Evolutionary conservation across 768 basidiomycete genomes (phyloP), one percentile per base, ranked within the genome.

Genomic region (Clavaria fumosa): DNA sequence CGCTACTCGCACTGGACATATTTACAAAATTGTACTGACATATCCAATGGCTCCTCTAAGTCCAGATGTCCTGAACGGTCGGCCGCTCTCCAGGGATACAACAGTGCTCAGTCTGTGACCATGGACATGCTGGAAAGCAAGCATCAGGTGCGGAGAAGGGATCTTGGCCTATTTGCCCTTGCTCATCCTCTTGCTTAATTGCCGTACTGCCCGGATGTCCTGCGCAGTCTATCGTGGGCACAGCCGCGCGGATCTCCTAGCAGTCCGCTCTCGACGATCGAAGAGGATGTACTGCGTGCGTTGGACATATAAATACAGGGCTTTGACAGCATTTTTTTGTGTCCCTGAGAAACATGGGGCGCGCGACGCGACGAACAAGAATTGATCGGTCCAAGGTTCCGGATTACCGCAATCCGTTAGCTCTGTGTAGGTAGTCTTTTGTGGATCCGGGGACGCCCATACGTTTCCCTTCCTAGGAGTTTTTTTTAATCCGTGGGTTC

Each of bases 11-110:
- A n/a, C 6, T 23, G 4, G 34, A 32, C 31, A 32, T 32, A 15
- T 23, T 78, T 20, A 73, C 85, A 31, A 62, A 73, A 50, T 68
- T 70, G 5, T 14, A 34, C 43, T 31, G 21, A 28, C 39, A 33
- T 15, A 34, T 30, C 26, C 26, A 14, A 14, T 14, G 9, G 9
- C 26, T 28, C 9, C 9, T 28, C 9, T 9, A 9, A 14, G 26
- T 28, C 9, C 14, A 9, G 26, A 28, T 28, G 14, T 28, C 9
- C 23, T 20, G 28, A 26, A 18, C 26, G n/a, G n/a, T n/a, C n/a
- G n/a, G n/a, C n/a, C n/a, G 80, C 83, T 1, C 56, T 97, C 39
- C 63, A 70, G 35, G 69, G 82, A 42, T 96, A 96, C 59, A 93
- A 96, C 51, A 61, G 84, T 39, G 72, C 74, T 23, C 93, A 99